These are phyloP conservation scores for Heterobasidion occidentale DNA, from an alignment of 1,284 basidiomycete genomes.

Conservation along the genomic window DNA sequence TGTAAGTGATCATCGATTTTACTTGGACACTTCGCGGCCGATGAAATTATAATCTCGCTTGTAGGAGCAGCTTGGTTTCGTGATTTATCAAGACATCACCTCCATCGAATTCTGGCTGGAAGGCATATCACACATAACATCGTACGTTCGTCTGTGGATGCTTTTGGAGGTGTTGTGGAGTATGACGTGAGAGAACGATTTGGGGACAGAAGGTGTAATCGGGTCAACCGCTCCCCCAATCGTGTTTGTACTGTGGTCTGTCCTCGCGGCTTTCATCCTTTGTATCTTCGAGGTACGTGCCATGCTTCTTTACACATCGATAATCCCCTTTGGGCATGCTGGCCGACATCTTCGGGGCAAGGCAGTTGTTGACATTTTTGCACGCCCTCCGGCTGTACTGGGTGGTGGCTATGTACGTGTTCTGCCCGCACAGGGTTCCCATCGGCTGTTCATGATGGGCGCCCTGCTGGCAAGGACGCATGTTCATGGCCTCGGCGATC, in stretches of 20 bases:
- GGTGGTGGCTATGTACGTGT: slow-evolving; percentile 85
- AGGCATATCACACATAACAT: slow-evolving; percentile 98
- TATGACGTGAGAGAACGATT: slow-evolving; percentile 68
- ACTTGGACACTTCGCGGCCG: slow-evolving; percentile 5
- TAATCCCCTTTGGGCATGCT: neutral
- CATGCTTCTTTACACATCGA: slow-evolving; percentile 4
- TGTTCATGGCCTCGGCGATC: slow-evolving; percentile 4
- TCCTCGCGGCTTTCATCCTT: slow-evolving; percentile 67
- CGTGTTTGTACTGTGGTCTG: slow-evolving; percentile 79
- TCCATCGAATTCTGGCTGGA: slow-evolving; percentile 98
- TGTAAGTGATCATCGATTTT: slow-evolving; percentile 30
- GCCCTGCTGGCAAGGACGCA: neutral
- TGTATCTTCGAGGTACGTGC: slow-evolving; percentile 88
- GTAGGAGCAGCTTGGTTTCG: slow-evolving; percentile 80
- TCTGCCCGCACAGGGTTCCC: slow-evolving; percentile 2
- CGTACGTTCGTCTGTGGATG: slow-evolving; percentile 98
- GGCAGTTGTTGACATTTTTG: slow-evolving; percentile 92
- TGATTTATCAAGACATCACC: slow-evolving; percentile 96
- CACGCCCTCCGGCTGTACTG: slow-evolving; percentile 96
- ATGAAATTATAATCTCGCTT: slow-evolving; percentile 5
- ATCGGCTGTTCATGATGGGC: neutral
- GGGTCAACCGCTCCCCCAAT: slow-evolving; percentile 57
- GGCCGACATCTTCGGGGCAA: neutral
- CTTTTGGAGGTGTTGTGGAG: slow-evolving; percentile 92
- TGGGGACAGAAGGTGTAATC: slow-evolving; percentile 48